Evolutionary conservation across 148 eudicot species (phyloP).

Genomic region (Camellia japonica): DNA sequence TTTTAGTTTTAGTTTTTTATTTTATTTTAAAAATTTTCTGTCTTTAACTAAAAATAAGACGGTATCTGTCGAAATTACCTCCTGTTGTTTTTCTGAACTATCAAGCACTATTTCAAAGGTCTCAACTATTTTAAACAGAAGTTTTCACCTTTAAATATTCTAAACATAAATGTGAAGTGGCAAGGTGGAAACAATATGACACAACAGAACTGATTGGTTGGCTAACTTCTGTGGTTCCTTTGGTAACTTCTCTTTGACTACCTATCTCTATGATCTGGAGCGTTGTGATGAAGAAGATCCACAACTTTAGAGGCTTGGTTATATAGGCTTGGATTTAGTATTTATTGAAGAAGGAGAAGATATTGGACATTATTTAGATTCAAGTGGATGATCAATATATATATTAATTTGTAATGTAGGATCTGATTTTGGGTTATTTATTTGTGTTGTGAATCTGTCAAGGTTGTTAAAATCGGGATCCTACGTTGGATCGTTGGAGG

Average conservation of each 20-base stretch:
- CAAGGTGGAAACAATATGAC: not conserved
- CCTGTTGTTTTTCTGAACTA: not conserved
- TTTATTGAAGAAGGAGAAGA: too few species aligned
- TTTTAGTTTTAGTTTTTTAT: not conserved
- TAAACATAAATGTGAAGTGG: not conserved
- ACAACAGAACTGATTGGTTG: not conserved
- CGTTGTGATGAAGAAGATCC: not conserved
- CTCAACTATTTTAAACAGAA: not conserved
- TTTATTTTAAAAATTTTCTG: not conserved
- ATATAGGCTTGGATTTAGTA: too few species aligned
- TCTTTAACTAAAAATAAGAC: not conserved
- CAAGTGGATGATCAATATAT: too few species aligned
- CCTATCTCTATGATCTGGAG: not conserved
- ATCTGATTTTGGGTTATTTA: too few species aligned
- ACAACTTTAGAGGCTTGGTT: not conserved
- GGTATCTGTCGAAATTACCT: not conserved
- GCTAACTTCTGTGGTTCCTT: not conserved
- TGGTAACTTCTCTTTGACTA: not conserved
- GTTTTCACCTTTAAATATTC: not conserved
- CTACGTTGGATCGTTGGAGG: too few species aligned
- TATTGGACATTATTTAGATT: too few species aligned
- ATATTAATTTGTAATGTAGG: too few species aligned
- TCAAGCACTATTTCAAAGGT: not conserved
- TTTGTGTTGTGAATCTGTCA: too few species aligned
- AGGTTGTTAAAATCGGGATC: too few species aligned